Conservation (phyloP, 495 filamentous ascomycete species). For the Aspergillus baeticus region DNA sequence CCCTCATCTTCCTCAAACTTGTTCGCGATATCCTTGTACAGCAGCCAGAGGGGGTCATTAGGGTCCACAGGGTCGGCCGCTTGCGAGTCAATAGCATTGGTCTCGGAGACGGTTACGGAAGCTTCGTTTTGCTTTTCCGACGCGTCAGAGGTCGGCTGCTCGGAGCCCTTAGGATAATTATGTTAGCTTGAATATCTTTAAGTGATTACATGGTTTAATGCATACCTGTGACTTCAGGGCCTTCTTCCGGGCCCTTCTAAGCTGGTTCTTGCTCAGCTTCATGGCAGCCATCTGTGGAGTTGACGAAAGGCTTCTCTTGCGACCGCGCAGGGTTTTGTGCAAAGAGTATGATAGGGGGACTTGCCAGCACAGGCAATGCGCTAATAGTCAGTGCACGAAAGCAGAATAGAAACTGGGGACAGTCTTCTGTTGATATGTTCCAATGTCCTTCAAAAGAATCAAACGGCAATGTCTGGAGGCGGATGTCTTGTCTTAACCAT, state of each 20-base stretch:
- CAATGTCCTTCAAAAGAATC: no score
- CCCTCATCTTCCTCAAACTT: conserved; percentile 65
- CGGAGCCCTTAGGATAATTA: background rate
- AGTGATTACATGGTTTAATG: background rate
- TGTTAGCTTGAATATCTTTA: conserved; percentile 13
- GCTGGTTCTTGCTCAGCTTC: conserved; percentile 82
- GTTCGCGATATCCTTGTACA: conserved; percentile 77
- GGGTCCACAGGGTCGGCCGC: conserved; percentile 47
- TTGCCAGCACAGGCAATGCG: no score
- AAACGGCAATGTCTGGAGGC: no score
- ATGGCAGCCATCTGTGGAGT: conserved; percentile 9
- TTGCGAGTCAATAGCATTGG: conserved; percentile 30
- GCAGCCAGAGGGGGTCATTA: conserved; percentile 74
- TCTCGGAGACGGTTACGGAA: conserved; percentile 15
- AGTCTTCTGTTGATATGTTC: no score
- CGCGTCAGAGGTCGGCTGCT: background rate
- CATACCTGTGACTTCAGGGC: conserved; percentile 58
- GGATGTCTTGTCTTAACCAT: no score
- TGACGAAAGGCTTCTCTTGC: background rate
- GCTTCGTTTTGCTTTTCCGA: background rate
- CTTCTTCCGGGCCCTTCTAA: conserved; percentile 87
- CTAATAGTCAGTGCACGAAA: no score
- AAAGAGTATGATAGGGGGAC: no score
- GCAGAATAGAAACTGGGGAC: no score
- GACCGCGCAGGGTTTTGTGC: no score